Evolutionary conservation across 345 rosid genomes (phyloP), one percentile per base, ranked within the genome.

Genomic region (Citrus sinensis): DNA sequence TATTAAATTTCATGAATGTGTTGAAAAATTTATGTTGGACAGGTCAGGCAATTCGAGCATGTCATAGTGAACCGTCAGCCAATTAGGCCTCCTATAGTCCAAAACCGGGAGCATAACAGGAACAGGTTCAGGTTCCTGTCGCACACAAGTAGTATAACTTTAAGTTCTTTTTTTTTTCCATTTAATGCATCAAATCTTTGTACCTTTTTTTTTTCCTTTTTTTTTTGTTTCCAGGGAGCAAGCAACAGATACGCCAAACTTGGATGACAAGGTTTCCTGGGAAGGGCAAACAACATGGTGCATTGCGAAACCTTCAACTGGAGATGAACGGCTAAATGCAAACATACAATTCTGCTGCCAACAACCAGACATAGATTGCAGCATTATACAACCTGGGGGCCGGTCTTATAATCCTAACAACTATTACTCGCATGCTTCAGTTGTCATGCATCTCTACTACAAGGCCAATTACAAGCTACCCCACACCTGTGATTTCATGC

Each of bases 401-500:
- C 74, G 74, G 9, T 85, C 83, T 62, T 84, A 78, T 29, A 71
- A 67, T 3, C 81, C 85, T 22, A 54, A 77, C 40, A 79, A 82
- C 24, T 8, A 74, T 5, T 59, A 61, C 37, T 76, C 78, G 8
- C 85, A 79, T 37, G 87, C 85, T 79, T 78, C 87, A 39, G 71
- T 73, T 46, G 85, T 84, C 68, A 76, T 85, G 83, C 82, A 85
- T 68, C 79, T 85, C 63, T 85, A 85, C 72, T 85, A 76, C 80
- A 82, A 82, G 70, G 40, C 34, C 27, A 76, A 72, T 11, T 54
- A 29, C 56, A 82, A 80, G 78, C 78, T 74, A 19, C 71, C 81
- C 9, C 80, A 82, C 79, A 65, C 70, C 67, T 85, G 87, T 61
- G 83, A 85, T 77, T 85, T 85, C 85, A 49, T 73, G 4, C 76